Conservation (phyloP, 805 yeast species). For the Barnettozyma wickerhamii region DNA sequence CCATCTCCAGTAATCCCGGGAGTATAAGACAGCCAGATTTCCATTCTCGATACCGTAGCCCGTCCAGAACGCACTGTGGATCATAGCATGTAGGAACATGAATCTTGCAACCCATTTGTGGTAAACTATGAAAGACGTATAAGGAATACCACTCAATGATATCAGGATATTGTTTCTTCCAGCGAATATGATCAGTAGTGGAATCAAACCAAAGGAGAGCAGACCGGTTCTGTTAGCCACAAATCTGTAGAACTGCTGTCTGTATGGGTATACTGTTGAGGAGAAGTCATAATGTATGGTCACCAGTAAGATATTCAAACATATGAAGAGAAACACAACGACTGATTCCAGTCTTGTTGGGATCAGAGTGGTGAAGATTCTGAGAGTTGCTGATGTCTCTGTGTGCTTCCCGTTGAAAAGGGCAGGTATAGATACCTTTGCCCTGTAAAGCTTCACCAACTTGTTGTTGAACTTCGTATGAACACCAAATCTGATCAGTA, state of each 20-base stretch:
- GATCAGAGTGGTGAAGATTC: slow-evolving; percentile 13
- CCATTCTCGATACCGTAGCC: slow-evolving; percentile 9
- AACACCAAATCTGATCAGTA: slow-evolving; percentile 22
- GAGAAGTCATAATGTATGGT: slow-evolving; percentile 12
- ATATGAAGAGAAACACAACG: slow-evolving; percentile 32
- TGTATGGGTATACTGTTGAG: neutral
- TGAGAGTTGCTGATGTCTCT: neutral
- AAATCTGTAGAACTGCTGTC: neutral
- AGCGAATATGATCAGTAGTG: slow-evolving; percentile 56
- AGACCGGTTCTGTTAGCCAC: slow-evolving; percentile 24
- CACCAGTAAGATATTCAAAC: slow-evolving; percentile 14
- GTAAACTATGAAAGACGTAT: slow-evolving; percentile 54
- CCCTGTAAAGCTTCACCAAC: slow-evolving; percentile 16
- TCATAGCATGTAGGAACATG: slow-evolving; percentile 23
- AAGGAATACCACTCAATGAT: slow-evolving; percentile 58
- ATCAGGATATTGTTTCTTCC: slow-evolving; percentile 68
- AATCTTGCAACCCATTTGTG: slow-evolving; percentile 63
- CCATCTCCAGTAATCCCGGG: slow-evolving; percentile 22
- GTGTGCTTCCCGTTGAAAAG: slow-evolving; percentile 17
- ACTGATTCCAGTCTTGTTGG: slow-evolving; percentile 25
- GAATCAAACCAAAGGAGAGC: slow-evolving; percentile 36
- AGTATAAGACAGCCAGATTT: slow-evolving; percentile 5
- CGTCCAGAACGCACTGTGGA: slow-evolving; percentile 21
- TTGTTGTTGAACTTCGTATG: slow-evolving; percentile 12
- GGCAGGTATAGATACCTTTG: slow-evolving; percentile 20